phyloP scores from a whole-genome alignment of 805 yeast genomes.

The Kuraishia floccosa region DNA sequence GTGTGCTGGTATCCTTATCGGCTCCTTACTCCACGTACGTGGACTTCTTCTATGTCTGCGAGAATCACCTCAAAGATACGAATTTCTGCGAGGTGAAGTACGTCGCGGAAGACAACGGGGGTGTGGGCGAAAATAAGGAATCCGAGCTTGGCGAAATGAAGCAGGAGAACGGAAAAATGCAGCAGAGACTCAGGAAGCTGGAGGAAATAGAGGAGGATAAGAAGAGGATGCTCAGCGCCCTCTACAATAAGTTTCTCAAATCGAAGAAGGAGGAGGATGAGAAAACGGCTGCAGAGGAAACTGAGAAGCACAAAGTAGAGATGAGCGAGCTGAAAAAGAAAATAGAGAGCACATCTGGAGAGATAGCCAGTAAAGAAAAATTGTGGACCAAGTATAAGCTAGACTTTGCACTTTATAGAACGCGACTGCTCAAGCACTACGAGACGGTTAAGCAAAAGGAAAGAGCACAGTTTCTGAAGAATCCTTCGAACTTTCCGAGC shows the following conservation, averaged over 20 bases:
- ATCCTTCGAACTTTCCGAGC: conserved; percentile 22
- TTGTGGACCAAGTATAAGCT: conserved; percentile 26
- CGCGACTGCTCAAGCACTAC: conserved; percentile 23
- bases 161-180: conserved; percentile 6
- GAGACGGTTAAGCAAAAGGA: conserved; percentile 21
- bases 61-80: conserved; percentile 31
- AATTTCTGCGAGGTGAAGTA: conserved; percentile 27
- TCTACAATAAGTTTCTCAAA: conserved; percentile 12
- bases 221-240: conserved; percentile 13
- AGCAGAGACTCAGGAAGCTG: conserved; percentile 23
- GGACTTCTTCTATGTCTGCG: conserved; percentile 45
- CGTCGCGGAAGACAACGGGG: conserved; percentile 17
- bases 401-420: conserved; percentile 27
- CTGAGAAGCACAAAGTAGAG: conserved; percentile 4
- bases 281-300: conserved; percentile 5
- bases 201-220: conserved; percentile 11
- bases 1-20: conserved; percentile 32
- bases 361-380: conserved; percentile 11
- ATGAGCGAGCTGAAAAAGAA: conserved; percentile 6
- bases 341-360: conserved; percentile 9
- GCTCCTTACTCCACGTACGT: conserved; percentile 24
- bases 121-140: conserved; percentile 10
- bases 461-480: conserved; percentile 11
- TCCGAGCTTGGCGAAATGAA: conserved; percentile 7
- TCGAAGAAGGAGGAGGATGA: conserved; percentile 4